Evolutionary conservation across 2,329 filamentous ascomycete species (phyloP).

Genomic region (Lachnellula hyalina): DNA sequence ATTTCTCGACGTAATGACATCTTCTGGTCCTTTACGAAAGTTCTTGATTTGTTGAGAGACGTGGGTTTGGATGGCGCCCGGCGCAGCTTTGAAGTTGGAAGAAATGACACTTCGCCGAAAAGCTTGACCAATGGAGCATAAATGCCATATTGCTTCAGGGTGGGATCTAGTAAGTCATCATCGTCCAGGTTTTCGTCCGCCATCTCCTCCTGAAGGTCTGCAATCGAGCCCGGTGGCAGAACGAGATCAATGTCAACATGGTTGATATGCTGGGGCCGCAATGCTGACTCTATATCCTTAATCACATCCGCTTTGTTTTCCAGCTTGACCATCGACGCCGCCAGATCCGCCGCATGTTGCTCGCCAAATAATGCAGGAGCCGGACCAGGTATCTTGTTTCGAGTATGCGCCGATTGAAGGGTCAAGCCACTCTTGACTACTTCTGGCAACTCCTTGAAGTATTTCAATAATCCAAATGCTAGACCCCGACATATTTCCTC

Average conservation of each 20-base stretch:
- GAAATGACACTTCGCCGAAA: conserved; percentile 77
- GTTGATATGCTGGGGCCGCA: conserved; percentile 75
- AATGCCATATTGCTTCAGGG: conserved; percentile 64
- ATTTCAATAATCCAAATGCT: conserved; percentile 89
- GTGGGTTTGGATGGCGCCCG: conserved; percentile 84
- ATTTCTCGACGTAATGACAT: conserved; percentile 81
- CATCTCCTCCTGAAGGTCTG: conserved; percentile 54
- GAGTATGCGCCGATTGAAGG: conserved; percentile 36
- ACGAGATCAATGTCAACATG: conserved; percentile 87
- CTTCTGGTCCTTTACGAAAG: conserved; percentile 77
- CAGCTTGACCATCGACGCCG: conserved; percentile 75
- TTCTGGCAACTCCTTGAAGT: conserved; percentile 81
- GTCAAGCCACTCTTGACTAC: conserved; percentile 68
- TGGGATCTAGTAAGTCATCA: conserved; percentile 61
- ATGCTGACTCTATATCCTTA: conserved; percentile 64
- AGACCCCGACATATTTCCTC: conserved; percentile 89
- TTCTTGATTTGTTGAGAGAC: conserved; percentile 69
- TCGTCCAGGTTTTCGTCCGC: conserved; percentile 57
- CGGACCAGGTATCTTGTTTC: conserved; percentile 55
- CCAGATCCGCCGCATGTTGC: conserved; percentile 87
- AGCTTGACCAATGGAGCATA: conserved; percentile 73
- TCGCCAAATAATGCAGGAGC: conserved; percentile 70
- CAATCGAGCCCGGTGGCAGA: conserved; percentile 70
- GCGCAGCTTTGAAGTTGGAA: conserved; percentile 78
- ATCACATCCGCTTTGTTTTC: conserved; percentile 72